Conservation (phyloP, 2,329 filamentous ascomycete species). For the Stagonosporopsis cucurbitacearum region DNA sequence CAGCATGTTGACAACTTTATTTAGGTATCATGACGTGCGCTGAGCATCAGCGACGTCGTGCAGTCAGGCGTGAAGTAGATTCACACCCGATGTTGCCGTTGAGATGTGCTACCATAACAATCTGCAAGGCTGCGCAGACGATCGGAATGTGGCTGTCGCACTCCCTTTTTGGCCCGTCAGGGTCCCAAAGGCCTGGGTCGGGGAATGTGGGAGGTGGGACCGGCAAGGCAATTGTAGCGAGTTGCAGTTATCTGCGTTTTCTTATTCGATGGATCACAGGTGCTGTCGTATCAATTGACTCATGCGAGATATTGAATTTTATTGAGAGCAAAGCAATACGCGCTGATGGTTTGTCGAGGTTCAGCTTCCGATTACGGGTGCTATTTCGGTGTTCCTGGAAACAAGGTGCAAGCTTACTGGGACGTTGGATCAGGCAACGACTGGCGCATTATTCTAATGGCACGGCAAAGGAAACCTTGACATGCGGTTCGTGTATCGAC, state of each 20-base stretch:
- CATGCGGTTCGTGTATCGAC: slow-evolving; percentile 29
- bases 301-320: neutral
- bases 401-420: slow-evolving; percentile 13
- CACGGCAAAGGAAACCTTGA: slow-evolving; percentile 24
- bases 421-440: slow-evolving; percentile 9
- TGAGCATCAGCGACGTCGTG: slow-evolving; percentile 8
- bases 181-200: slow-evolving; percentile 10
- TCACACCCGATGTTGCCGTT: neutral
- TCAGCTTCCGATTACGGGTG: neutral
- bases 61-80: slow-evolving; percentile 1
- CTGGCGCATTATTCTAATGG: slow-evolving; percentile 12
- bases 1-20: neutral
- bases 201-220: slow-evolving; percentile 16
- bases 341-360: slow-evolving; percentile 1
- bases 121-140: slow-evolving; percentile 14
- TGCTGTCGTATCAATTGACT: slow-evolving; percentile 7
- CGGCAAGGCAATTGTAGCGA: slow-evolving; percentile 12
- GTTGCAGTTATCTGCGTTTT: slow-evolving; percentile 1
- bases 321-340: slow-evolving; percentile 3
- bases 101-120: slow-evolving; percentile 3
- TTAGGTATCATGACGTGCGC: slow-evolving; percentile 8
- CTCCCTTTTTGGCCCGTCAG: slow-evolving; percentile 6
- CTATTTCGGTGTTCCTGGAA: slow-evolving; percentile 8
- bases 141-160: slow-evolving; percentile 9
- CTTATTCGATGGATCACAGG: slow-evolving; percentile 2